Conservation (phyloP, 2,329 filamentous ascomycete species). For the Microdochium nivale region DNA sequence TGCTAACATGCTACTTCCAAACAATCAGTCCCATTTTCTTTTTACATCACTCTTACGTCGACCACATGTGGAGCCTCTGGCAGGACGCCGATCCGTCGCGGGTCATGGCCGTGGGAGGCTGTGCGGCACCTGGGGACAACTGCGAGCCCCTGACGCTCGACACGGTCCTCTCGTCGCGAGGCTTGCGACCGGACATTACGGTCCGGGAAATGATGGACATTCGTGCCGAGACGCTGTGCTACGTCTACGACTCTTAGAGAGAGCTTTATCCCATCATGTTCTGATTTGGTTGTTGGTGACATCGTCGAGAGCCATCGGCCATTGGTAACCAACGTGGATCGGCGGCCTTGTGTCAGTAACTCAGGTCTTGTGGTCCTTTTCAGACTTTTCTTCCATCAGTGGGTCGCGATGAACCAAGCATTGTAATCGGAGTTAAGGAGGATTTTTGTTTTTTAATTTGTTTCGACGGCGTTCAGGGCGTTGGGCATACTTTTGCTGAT, state of each 20-base stretch:
- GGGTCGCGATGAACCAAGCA: too few species aligned
- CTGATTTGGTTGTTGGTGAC: too few species aligned
- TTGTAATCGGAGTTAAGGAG: too few species aligned
- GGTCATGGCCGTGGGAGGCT: conserved; percentile 18
- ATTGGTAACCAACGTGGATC: too few species aligned
- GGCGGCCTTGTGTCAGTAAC: too few species aligned
- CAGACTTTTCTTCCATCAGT: too few species aligned
- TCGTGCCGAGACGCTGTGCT: background rate
- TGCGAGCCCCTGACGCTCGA: conserved; percentile 17
- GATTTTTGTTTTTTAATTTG: too few species aligned
- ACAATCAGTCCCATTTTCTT: conserved; percentile 15
- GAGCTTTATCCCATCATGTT: too few species aligned
- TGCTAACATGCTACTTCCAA: background rate
- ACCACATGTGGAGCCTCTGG: conserved; percentile 23
- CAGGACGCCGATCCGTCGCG: conserved; percentile 19
- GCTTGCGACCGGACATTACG: conserved; percentile 15
- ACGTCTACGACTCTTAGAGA: background rate
- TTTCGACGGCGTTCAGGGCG: too few species aligned
- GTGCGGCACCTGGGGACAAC: conserved; percentile 13
- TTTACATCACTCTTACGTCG: conserved; percentile 21
- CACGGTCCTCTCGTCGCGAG: conserved; percentile 15
- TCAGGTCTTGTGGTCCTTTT: too few species aligned
- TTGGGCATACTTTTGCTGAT: too few species aligned
- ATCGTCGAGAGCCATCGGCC: too few species aligned
- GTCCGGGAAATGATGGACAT: conserved; percentile 17